Percentiles rank a stretch among this genome's conserved stretches.
phyloP scores from a whole-genome alignment of 208 protist species.

The Phytomonas sp. region DNA sequence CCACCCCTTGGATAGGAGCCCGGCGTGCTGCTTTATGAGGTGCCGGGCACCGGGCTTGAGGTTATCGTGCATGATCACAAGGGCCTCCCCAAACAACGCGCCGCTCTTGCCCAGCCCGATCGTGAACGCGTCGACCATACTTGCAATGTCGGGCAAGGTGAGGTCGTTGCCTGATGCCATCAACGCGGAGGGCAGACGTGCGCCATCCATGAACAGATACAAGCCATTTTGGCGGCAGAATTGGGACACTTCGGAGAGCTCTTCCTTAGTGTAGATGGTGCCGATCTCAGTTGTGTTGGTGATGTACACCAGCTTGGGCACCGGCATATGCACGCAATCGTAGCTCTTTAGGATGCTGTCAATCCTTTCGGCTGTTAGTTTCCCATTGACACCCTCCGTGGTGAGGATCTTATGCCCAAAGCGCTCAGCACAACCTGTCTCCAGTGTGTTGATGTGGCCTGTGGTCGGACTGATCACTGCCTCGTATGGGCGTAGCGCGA shows the following conservation, averaged over 20 bases:
- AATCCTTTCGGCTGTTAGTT: constrained; percentile 24
- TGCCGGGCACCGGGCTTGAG: constrained; percentile 26
- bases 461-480: constrained; percentile 22
- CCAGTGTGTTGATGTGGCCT: constrained; percentile 40
- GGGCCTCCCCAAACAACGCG: constrained; percentile 35
- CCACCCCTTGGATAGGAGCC: constrained; percentile 47
- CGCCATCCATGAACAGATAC: constrained; percentile 40
- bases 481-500: constrained; percentile 33
- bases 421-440: constrained; percentile 39
- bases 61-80: constrained; percentile 22
- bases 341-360: constrained; percentile 20
- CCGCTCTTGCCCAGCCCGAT: constrained; percentile 43
- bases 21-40: constrained; percentile 41
- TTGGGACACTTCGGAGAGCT: constrained; percentile 24
- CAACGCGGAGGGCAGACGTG: constrained; percentile 27
- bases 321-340: constrained; percentile 34
- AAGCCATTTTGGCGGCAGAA: constrained; percentile 24
- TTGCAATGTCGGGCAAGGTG: constrained; percentile 30
- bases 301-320: constrained; percentile 39
- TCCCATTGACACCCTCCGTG: constrained; percentile 23
- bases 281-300: constrained; percentile 46
- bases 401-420: constrained; percentile 42
- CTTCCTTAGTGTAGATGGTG: constrained; percentile 33
- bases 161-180: constrained; percentile 22
- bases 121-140: constrained; percentile 38